phyloP scores from a whole-genome alignment of 2,329 filamentous ascomycete species.

The Xylariales sp. region DNA sequence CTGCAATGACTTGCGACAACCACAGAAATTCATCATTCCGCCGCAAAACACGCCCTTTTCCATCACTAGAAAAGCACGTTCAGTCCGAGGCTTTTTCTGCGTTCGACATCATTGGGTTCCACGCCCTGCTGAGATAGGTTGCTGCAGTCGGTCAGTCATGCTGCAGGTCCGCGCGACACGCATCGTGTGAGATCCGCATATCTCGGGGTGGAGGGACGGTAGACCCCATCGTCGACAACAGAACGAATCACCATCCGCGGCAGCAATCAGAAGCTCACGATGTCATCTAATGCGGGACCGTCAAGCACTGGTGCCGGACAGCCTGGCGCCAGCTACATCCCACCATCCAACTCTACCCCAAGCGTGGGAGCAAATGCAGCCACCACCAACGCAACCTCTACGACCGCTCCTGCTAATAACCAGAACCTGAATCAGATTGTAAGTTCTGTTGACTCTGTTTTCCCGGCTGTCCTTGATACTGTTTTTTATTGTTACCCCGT shows the following conservation, averaged over 20 bases:
- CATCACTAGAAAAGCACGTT: too few species aligned
- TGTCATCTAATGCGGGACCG: slow-evolving; percentile 22
- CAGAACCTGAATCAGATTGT: slow-evolving; percentile 96
- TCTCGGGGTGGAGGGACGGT: not conserved
- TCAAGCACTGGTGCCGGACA: slow-evolving; percentile 17
- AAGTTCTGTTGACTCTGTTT: slow-evolving; percentile 47
- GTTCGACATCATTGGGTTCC: too few species aligned
- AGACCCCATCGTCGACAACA: not conserved
- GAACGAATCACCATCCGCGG: too few species aligned
- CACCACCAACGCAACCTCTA: slow-evolving; percentile 16
- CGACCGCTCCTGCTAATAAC: slow-evolving; percentile 50
- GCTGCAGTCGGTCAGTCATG: not conserved
- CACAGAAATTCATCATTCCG: too few species aligned
- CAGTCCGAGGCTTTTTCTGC: too few species aligned
- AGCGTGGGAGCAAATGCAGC: slow-evolving; percentile 15
- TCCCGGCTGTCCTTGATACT: too few species aligned
- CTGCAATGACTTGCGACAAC: too few species aligned
- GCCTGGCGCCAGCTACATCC: slow-evolving; percentile 21
- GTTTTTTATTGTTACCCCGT: not conserved
- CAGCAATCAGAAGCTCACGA: too few species aligned
- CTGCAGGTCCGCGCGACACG: slow-evolving; percentile 4
- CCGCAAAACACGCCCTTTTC: too few species aligned
- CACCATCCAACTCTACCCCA: slow-evolving; percentile 15
- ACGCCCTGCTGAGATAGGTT: too few species aligned
- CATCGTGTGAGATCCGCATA: not conserved